These are phyloP conservation scores for Lenzites betulinus DNA, from an alignment of 768 basidiomycete species.

Conservation along the genomic window DNA sequence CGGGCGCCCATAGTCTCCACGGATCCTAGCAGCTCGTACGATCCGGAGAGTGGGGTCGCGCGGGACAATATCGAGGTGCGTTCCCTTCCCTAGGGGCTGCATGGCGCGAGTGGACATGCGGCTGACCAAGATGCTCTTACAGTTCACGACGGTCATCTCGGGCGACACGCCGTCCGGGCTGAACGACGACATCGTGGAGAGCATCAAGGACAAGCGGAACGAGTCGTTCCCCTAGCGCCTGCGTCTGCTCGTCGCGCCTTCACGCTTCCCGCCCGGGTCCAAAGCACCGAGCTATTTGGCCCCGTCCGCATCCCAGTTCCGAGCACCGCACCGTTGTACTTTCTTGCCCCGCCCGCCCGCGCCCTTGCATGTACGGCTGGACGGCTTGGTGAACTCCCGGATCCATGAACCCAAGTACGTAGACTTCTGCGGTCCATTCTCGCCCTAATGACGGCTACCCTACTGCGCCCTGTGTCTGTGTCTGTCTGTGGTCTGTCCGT, in stretches of 20 bases:
- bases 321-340: not conserved
- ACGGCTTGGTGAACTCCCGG: not conserved
- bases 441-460: no score
- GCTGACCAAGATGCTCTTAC: not conserved
- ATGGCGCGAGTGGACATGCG: not conserved
- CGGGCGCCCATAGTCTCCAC: constrained; percentile 9
- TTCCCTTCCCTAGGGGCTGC: no score
- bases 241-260: no score
- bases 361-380: not conserved
- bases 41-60: not conserved
- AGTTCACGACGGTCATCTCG: constrained; percentile 18
- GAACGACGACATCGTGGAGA: constrained; percentile 3
- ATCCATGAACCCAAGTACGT: not conserved
- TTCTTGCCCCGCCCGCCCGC: not conserved
- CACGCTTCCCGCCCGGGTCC: no score
- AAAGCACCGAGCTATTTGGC: no score
- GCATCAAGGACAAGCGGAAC: not conserved
- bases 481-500: not conserved
- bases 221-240: not conserved
- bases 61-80: constrained; percentile 13
- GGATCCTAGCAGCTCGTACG: constrained; percentile 3
- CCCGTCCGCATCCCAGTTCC: not conserved
- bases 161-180: not conserved
- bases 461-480: not conserved
- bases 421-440: not conserved